Evolutionary conservation across 2,329 filamentous ascomycete species (phyloP), one percentile per base, ranked within the genome.

Genomic region (Botrytis byssoidea): DNA sequence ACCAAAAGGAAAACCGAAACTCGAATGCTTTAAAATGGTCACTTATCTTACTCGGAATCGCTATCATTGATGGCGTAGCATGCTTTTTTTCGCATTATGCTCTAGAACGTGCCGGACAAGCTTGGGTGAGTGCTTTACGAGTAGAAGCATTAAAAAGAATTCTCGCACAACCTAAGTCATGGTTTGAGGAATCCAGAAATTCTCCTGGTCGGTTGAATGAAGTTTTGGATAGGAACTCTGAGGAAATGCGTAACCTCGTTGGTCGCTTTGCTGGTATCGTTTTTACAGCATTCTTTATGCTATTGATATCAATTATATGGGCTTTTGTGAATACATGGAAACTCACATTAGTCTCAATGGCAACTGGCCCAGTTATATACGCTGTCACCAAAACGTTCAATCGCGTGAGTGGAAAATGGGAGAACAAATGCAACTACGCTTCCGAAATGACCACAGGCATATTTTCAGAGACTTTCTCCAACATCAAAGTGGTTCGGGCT

Each of bases 231-330:
- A 88, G 92, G 25, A 93, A 93, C 78, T 92, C 92, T 0, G 94
- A 98, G 80, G 94, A 97, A 80, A 95, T 96, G 88, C 88, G 93
- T 14, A 94, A 93, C 77, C 84, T 98, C 0, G 86, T 97, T 0
- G 92, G 93, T 2, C 88, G 92, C 1, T 97, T 97, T 79, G 86
- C 91, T 0, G 91, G 92, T 1, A 89, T 92, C 71, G 82, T 92
- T 0, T 85, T 95, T 22, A 88, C 91, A 16, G 90, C 92, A 5
- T 80, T 85, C 0, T 82, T 89, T 70, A 95, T 97, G 86, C 86
- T 93, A 29, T 73, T 83, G 0, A 87, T 92, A n/a, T 90, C 93
- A 0, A 79, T 96, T 10, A 79, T 87, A 2, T 98, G 94, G 95
- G 90, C 93, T 6, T 81, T 97, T 25, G 81, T 86, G 0, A 87